Percentiles rank a stretch among this genome's conserved stretches.
Conservation (phyloP, 2,329 filamentous ascomycete species). For the Penicillium sp. region DNA sequence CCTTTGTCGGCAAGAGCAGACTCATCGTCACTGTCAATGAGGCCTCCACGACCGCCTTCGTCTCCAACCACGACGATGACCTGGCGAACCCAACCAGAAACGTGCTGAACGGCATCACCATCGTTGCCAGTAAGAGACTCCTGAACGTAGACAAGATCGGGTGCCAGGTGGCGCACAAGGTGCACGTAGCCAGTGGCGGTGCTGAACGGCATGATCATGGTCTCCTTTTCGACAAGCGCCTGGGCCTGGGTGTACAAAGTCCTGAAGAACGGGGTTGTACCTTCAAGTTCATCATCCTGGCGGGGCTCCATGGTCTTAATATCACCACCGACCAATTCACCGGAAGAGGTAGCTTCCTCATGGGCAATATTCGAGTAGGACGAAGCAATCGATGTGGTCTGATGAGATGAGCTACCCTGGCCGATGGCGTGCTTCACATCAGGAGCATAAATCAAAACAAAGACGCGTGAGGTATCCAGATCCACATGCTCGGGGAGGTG, state of each 20-base stretch:
- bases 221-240: slow-evolving; percentile 75
- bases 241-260: slow-evolving; percentile 78
- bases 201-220: slow-evolving; percentile 85
- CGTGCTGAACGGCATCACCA: slow-evolving; percentile 69
- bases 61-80: slow-evolving; percentile 58
- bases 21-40: slow-evolving; percentile 74
- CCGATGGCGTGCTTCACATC: slow-evolving; percentile 63
- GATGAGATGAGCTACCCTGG: slow-evolving; percentile 47
- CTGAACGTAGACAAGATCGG: slow-evolving; percentile 83
- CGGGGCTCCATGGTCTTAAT: slow-evolving; percentile 48
- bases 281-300: slow-evolving; percentile 48
- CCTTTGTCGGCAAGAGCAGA: slow-evolving; percentile 37
- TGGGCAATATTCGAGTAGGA: slow-evolving; percentile 85
- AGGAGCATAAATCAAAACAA: slow-evolving; percentile 87
- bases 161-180: slow-evolving; percentile 80
- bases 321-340: slow-evolving; percentile 51
- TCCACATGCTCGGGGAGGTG: slow-evolving; percentile 79
- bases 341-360: slow-evolving; percentile 56
- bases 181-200: slow-evolving; percentile 79
- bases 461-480: slow-evolving; percentile 70
- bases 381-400: slow-evolving; percentile 66
- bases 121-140: slow-evolving; percentile 75
- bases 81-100: slow-evolving; percentile 62
- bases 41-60: slow-evolving; percentile 64
- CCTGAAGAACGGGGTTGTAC: slow-evolving; percentile 65